Percentiles rank a stretch among this genome's conserved stretches.
Evolutionary conservation across 1,284 basidiomycete species (phyloP).

Genomic region (Fomes fomentarius): DNA sequence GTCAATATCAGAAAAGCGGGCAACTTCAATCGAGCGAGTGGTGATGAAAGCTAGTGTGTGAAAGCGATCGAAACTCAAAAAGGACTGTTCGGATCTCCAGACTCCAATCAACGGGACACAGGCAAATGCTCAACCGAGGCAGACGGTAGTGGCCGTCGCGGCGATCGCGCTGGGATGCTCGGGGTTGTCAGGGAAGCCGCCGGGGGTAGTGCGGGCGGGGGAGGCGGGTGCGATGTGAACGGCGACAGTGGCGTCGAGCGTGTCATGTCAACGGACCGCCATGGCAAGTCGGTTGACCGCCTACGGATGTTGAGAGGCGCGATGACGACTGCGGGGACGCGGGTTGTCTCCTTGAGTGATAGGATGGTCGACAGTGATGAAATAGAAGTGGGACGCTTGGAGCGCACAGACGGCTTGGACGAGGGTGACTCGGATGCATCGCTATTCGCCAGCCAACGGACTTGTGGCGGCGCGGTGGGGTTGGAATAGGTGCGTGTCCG

Average conservation of each 20-base stretch:
- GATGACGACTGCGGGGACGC: conserved; percentile 1
- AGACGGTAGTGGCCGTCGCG: conserved; percentile 10
- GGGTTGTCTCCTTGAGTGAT: conserved; percentile 2
- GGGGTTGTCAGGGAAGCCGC: conserved; percentile 4
- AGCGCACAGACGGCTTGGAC: too few relatives aligned
- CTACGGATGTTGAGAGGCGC: conserved; percentile 15
- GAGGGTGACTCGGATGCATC: neutral
- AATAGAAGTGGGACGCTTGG: conserved; percentile 9
- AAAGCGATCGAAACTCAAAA: neutral
- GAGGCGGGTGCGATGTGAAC: neutral
- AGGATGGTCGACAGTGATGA: conserved; percentile 19
- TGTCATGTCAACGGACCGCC: conserved; percentile 8
- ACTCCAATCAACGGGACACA: too few relatives aligned
- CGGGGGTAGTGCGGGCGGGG: neutral
- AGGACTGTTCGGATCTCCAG: neutral
- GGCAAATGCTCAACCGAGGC: conserved; percentile 11
- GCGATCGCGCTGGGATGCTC: conserved; percentile 14
- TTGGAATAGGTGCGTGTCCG: conserved; percentile 13
- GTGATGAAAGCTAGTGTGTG: neutral
- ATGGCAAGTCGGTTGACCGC: neutral
- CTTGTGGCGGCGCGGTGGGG: conserved; percentile 10
- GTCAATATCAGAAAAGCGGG: too few relatives aligned
- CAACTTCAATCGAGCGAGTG: too few relatives aligned
- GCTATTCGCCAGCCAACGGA: conserved; percentile 15
- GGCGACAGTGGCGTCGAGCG: conserved; percentile 5